Base-by-base conservation (phyloP, 202 grass and related monocot genomes). In the Panicum virgatum region DNA sequence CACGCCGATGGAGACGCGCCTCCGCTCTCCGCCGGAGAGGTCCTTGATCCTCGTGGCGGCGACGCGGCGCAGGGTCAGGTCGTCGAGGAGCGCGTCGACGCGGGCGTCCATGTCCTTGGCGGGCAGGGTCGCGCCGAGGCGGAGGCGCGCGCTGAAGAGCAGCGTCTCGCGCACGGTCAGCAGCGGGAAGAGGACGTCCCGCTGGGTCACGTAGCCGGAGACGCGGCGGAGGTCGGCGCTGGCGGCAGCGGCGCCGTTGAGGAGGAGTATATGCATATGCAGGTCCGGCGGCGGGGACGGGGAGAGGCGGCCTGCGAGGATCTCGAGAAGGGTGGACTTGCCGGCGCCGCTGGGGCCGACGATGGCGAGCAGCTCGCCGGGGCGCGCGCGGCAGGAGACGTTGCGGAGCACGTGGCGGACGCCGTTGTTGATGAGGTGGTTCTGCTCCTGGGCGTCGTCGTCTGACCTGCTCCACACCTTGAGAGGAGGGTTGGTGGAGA, bases 301-400 rank as follows among this genome's bases (percentile, higher is more conserved):
- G 7, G 73, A 37, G 26, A 92, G 82, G 11, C 90, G 93, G 40
- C 95, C 95, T 2, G 92, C 92, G 4, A 94, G 82, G 76, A 98
- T 91, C 88, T 94, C 90, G 15, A 98, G 78, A 48, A 98, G 89
- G 5, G 95, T 98, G 13, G 95, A 94, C 76, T 98, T 98, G 42
- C 92, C 92, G 20, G 95, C 95, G 26, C 92, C 92, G 57, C 95
- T 98, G 18, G 95, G 95, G n/a, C 95, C 92, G 6, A 98, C 86
- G 81, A 98, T 93, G 72, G 95, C 92, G 18, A 94, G 90, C 20
- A 98, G 79, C 77, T 79, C 61, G 4, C 76, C 76, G 30, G 76
- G 61, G 20, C 61, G 61, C 7, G 76, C 76, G 30, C 45, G 45
- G 76, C 76, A 79, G 20, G 76, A 38, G 44, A 78, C 76, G 61